These are phyloP conservation scores for Agrocybe praecox DNA, from an alignment of 768 basidiomycete genomes.

Conservation along the genomic window DNA sequence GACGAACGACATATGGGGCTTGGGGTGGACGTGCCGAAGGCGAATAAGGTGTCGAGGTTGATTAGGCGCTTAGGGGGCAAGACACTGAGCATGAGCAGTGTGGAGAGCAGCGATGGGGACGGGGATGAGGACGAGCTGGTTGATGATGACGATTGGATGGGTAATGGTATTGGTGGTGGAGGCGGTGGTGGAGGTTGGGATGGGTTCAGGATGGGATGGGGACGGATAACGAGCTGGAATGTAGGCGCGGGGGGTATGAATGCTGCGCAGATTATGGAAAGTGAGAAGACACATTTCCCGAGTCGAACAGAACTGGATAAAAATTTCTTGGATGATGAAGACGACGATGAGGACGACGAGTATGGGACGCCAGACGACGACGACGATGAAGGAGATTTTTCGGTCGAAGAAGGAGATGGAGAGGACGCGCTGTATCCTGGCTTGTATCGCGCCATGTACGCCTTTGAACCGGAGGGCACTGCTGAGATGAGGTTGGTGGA, in stretches of 20 bases:
- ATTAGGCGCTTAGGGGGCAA: slow-evolving; percentile 30
- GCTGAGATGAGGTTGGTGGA: slow-evolving; percentile 83
- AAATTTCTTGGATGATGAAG: slow-evolving; percentile 24
- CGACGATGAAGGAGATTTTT: slow-evolving; percentile 19
- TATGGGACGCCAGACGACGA: slow-evolving; percentile 21
- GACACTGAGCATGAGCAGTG: slow-evolving; percentile 15
- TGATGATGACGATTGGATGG: slow-evolving; percentile 21
- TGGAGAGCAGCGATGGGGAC: slow-evolving; percentile 26
- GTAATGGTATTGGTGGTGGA: slow-evolving; percentile 13
- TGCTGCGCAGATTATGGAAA: slow-evolving; percentile 14
- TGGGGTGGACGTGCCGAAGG: slow-evolving; percentile 41
- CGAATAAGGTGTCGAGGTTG: slow-evolving; percentile 37
- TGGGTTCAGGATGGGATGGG: slow-evolving; percentile 28
- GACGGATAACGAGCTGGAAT: slow-evolving; percentile 28
- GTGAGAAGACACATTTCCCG: slow-evolving; percentile 36
- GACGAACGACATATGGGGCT: slow-evolving; percentile 41
- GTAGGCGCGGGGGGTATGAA: slow-evolving; percentile 15
- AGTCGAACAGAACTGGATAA: slow-evolving; percentile 40
- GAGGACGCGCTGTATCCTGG: slow-evolving; percentile 63
- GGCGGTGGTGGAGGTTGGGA: slow-evolving; percentile 28
- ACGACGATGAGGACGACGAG: slow-evolving; percentile 23
- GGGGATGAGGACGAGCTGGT: slow-evolving; percentile 16
- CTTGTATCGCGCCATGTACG: slow-evolving; percentile 74
- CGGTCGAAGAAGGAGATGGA: slow-evolving; percentile 31
- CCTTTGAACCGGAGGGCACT: slow-evolving; percentile 78